A percentile compares a stretch with the other conserved stretches of the same genome.
phyloP scores from a whole-genome alignment of 495 filamentous ascomycete genomes.

The Xylaria intraflava region DNA sequence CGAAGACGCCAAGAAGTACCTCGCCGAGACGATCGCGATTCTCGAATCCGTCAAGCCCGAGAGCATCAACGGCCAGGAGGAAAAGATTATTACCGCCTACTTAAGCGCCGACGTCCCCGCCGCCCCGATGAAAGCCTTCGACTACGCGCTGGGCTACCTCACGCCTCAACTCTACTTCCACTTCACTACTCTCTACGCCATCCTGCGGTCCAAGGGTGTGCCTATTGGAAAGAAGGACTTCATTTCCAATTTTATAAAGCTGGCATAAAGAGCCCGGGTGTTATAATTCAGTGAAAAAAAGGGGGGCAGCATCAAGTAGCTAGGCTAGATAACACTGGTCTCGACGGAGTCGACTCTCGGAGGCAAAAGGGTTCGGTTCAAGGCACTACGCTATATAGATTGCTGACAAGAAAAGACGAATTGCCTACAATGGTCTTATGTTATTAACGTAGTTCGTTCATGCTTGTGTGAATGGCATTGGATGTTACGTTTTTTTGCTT shows the following conservation, averaged over 20 bases:
- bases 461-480: neutral
- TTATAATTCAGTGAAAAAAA: neutral
- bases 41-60: conserved; percentile 35
- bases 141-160: conserved; percentile 32
- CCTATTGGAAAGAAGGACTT: conserved; percentile 51
- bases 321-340: conserved; percentile 6
- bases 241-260: conserved; percentile 25
- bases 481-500: neutral
- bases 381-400: no score
- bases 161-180: conserved; percentile 58
- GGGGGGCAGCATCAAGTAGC: neutral
- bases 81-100: conserved; percentile 25
- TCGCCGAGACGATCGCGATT: conserved; percentile 15
- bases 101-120: conserved; percentile 9
- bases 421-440: neutral
- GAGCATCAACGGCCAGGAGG: conserved; percentile 29
- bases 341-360: no score
- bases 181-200: conserved; percentile 46
- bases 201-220: conserved; percentile 52
- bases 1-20: conserved; percentile 14
- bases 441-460: neutral
- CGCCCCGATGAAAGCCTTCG: conserved; percentile 2
- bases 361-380: no score
- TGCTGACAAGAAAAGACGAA: no score
- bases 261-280: neutral